Base-by-base conservation (phyloP, 2,329 filamentous ascomycete species). In the Chaetothyriales sp. region DNA sequence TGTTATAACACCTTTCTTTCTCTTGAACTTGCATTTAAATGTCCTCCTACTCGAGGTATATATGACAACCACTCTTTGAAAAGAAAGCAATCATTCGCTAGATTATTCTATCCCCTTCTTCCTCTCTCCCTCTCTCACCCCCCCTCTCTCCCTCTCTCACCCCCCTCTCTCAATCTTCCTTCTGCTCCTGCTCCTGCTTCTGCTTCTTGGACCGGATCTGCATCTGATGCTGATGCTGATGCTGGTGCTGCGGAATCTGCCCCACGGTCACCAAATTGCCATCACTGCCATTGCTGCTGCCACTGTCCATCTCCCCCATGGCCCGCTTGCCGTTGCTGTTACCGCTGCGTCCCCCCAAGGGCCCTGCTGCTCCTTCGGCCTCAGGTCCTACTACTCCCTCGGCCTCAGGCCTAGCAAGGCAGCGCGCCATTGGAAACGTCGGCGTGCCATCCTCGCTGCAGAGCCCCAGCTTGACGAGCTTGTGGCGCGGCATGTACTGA, bases 391-490 rank as follows among this genome's bases (percentile, higher is more conserved):
- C 8, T 10, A 9, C 8, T 45, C 9, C 6, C 15, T 7, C 22
- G 15, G 44, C 9, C 9, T 2, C 22, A 10, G 18, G 22, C 15
- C 44, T 9, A 10, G 44, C 44, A 25, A 45, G 29, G 2, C 7
- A 8, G 29, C 10, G 4, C n/a, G 5, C 15, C 7, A 15, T 5
- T 3, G 18, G 50, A n/a, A 51, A 19, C 5, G 15, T 50, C 25
- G 54, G 20, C 28, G 29, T 46, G 5, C 52, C 56, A 92, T 95
- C 59, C 89, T 89, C 4, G 88, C 97, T n/a, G 88, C 90, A 2
- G 85, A 95, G 66, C 94, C 88, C 67, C 89, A 98, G 67, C 78
- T 95, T 61, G 83, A 89, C 55, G 15, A 58, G 50, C 46, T 56
- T 58, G 19, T 48, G 47, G 15, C 47, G 44, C 15, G 47, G 47